A percentile compares a stretch with the other conserved stretches of the same genome.
Conservation (phyloP, 345 rosid genomes). For the Bretschneidera sinensis region DNA sequence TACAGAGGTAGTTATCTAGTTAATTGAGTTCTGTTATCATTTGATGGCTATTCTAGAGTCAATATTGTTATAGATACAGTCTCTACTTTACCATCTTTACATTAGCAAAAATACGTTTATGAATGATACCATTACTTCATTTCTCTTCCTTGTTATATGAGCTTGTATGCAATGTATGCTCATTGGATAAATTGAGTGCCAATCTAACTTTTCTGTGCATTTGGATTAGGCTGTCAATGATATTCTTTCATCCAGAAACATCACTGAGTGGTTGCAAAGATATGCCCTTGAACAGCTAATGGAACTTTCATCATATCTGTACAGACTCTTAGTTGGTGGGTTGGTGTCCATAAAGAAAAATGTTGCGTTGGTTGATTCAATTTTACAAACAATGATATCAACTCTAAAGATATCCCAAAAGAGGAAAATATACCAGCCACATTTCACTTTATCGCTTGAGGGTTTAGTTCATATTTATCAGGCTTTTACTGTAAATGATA, state of each 20-base stretch:
- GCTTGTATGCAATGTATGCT: not conserved
- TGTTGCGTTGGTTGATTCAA: slow-evolving; percentile 30
- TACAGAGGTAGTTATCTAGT: slow-evolving; percentile 44
- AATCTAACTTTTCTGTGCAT: not conserved
- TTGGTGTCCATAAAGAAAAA: slow-evolving; percentile 38
- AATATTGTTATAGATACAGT: no score
- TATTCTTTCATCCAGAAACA: slow-evolving; percentile 46
- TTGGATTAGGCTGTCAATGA: slow-evolving; percentile 46
- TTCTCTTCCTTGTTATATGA: not conserved
- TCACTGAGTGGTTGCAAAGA: slow-evolving; percentile 68
- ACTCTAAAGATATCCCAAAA: slow-evolving; percentile 69
- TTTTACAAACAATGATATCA: slow-evolving; percentile 44
- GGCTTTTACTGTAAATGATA: slow-evolving; percentile 27
- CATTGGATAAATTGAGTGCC: no score
- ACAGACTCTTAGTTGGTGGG: slow-evolving; percentile 47
- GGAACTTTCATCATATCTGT: slow-evolving; percentile 59
- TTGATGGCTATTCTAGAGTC: not conserved
- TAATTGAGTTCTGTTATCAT: not conserved
- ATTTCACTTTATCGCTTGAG: slow-evolving; percentile 59
- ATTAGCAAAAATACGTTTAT: not conserved
- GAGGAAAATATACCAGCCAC: slow-evolving; percentile 68
- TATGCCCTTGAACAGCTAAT: slow-evolving; percentile 70
- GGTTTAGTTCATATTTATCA: slow-evolving; percentile 58
- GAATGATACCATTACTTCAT: not conserved
- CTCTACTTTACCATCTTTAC: not conserved